Evolutionary conservation across 441 rosid species (phyloP).

Genomic region (Brassica balearica): DNA sequence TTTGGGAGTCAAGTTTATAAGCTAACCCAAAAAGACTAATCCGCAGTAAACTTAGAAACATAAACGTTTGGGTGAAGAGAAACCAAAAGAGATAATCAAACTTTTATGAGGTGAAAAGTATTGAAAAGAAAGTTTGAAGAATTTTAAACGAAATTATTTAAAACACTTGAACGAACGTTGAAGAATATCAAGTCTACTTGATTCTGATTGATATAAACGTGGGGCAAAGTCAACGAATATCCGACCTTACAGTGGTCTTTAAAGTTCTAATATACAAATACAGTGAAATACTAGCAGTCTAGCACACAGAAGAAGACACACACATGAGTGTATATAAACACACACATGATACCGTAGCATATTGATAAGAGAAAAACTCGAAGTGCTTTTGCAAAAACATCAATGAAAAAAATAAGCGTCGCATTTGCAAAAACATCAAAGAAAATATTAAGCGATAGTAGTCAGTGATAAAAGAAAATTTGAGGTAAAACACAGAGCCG

Average conservation of each 20-base stretch:
- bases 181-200: conserved; percentile 32
- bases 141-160: too few relatives aligned
- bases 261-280: conserved; percentile 3
- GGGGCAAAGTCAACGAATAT: conserved; percentile 41
- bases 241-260: conserved; percentile 40
- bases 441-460: too few relatives aligned
- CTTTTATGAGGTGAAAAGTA: neutral
- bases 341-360: too few relatives aligned
- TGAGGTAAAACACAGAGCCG: too few relatives aligned
- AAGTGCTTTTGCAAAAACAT: too few relatives aligned
- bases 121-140: neutral
- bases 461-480: too few relatives aligned
- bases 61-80: neutral
- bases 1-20: neutral
- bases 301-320: neutral
- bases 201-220: conserved; percentile 41
- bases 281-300: neutral
- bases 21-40: neutral
- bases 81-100: conserved; percentile 1
- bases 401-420: too few relatives aligned
- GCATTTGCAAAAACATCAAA: too few relatives aligned
- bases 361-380: too few relatives aligned
- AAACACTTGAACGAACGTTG: too few relatives aligned
- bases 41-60: neutral
- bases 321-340: neutral